A percentile compares a stretch with the other conserved stretches of the same genome.
Conservation (phyloP, 1,284 basidiomycete species). For the Neolentinus lepideus region DNA sequence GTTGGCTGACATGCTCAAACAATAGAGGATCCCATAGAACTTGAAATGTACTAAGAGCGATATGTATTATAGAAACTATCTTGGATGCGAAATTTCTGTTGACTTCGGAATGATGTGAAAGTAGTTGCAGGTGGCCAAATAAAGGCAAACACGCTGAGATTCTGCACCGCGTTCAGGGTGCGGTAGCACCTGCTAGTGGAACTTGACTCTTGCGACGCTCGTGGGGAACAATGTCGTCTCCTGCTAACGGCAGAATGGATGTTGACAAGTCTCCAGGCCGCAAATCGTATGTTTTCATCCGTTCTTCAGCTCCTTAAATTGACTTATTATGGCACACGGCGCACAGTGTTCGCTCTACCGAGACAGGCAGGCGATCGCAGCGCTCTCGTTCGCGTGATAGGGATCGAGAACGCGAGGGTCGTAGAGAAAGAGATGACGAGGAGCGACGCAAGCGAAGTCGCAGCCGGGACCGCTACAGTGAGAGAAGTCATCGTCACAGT, state of each 20-base stretch:
- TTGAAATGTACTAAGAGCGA: background rate
- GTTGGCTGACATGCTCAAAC: slow-evolving; percentile 34
- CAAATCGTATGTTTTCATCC: slow-evolving; percentile 46
- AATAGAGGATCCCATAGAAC: background rate
- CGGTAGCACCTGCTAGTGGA: background rate
- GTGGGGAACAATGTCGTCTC: slow-evolving; percentile 26
- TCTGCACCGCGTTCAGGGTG: background rate
- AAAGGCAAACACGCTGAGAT: background rate
- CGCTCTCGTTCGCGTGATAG: slow-evolving; percentile 54
- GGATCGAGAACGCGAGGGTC: slow-evolving; percentile 29
- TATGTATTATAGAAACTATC: background rate
- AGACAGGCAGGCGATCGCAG: slow-evolving; percentile 68
- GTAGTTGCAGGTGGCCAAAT: no score
- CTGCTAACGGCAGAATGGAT: slow-evolving; percentile 45
- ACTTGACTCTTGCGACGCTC: background rate
- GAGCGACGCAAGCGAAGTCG: slow-evolving; percentile 48
- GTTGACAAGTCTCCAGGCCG: slow-evolving; percentile 56
- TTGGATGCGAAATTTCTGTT: no score
- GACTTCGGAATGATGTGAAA: no score
- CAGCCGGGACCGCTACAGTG: slow-evolving; percentile 36
- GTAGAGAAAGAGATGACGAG: slow-evolving; percentile 46
- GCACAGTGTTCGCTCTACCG: slow-evolving; percentile 57
- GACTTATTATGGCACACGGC: slow-evolving; percentile 31
- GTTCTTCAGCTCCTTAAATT: slow-evolving; percentile 6
- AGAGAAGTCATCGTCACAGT: slow-evolving; percentile 27